Evolutionary conservation across 2,329 filamentous ascomycete genomes (phyloP).

Genomic region (Aspergillus clavatus): DNA sequence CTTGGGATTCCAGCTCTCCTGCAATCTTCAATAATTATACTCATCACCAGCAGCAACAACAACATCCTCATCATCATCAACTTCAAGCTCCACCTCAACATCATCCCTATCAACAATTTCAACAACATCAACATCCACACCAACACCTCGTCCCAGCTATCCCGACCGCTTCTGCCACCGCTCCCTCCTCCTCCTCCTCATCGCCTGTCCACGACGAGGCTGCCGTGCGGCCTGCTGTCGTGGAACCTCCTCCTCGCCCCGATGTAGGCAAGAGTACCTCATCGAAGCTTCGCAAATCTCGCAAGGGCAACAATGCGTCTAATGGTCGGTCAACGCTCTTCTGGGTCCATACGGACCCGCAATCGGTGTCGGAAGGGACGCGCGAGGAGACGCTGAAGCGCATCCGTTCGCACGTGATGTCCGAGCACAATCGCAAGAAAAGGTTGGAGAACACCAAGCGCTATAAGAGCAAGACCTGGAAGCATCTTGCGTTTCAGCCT

Average conservation of each 20-base stretch:
- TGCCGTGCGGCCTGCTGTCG: not conserved
- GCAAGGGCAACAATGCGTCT: slow-evolving; percentile 27
- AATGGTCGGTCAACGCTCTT: slow-evolving; percentile 34
- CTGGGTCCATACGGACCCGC: slow-evolving; percentile 37
- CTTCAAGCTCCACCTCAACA: slow-evolving; percentile 7
- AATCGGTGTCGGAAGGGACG: slow-evolving; percentile 34
- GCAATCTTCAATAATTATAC: slow-evolving; percentile 5
- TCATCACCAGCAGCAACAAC: slow-evolving; percentile 5
- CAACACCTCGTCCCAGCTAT: slow-evolving; percentile 3
- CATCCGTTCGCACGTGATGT: slow-evolving; percentile 42
- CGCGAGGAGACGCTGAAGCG: slow-evolving; percentile 38
- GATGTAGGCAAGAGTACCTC: slow-evolving; percentile 18
- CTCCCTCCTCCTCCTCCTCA: not conserved
- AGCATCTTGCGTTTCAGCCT: slow-evolving; percentile 33
- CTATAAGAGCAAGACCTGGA: slow-evolving; percentile 37
- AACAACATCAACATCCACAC: slow-evolving; percentile 6
- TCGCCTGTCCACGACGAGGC: slow-evolving; percentile 4
- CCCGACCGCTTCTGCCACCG: not conserved
- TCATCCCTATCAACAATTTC: slow-evolving; percentile 1
- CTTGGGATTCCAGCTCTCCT: slow-evolving; percentile 11
- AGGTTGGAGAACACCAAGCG: slow-evolving; percentile 36
- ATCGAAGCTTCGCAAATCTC: slow-evolving; percentile 32
- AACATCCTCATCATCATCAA: not conserved
- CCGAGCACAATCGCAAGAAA: slow-evolving; percentile 41
- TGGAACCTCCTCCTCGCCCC: slow-evolving; percentile 7